Evolutionary conservation across 257 asterid species (phyloP).

Genomic region (Primulina tabacum): DNA sequence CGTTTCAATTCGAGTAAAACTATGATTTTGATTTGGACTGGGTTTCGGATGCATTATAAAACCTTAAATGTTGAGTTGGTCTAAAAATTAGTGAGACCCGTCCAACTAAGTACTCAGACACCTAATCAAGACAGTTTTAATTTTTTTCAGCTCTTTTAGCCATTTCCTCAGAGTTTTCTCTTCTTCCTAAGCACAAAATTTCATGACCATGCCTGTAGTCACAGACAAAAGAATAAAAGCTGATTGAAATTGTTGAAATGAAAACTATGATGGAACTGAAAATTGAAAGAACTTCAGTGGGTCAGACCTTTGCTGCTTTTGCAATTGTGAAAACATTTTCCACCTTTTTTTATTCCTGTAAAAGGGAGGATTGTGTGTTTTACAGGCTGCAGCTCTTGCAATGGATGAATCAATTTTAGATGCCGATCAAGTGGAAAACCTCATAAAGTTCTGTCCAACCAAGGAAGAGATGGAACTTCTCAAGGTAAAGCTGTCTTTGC

Average conservation of each 20-base stretch:
- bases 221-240: neutral
- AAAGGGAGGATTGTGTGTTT: constrained; percentile 25
- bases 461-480: constrained; percentile 99
- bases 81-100: neutral
- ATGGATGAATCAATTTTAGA: constrained; percentile 93
- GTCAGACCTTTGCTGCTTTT: neutral
- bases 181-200: neutral
- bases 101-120: neutral
- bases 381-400: constrained; percentile 94
- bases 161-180: neutral
- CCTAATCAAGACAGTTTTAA: neutral
- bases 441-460: constrained; percentile 92
- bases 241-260: neutral
- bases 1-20: neutral
- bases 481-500: constrained; percentile 54
- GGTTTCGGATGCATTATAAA: neutral
- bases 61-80: neutral
- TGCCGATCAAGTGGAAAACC: constrained; percentile 99
- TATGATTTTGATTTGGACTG: neutral
- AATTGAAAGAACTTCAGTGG: neutral
- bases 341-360: constrained; percentile 11
- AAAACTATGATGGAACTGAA: neutral
- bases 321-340: neutral
- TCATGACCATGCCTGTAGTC: neutral
- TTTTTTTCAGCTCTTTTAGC: neutral